Evolutionary conservation across 495 filamentous ascomycete genomes (phyloP), one percentile per base, ranked within the genome.

Genomic region (Aspergillus conjunctus): DNA sequence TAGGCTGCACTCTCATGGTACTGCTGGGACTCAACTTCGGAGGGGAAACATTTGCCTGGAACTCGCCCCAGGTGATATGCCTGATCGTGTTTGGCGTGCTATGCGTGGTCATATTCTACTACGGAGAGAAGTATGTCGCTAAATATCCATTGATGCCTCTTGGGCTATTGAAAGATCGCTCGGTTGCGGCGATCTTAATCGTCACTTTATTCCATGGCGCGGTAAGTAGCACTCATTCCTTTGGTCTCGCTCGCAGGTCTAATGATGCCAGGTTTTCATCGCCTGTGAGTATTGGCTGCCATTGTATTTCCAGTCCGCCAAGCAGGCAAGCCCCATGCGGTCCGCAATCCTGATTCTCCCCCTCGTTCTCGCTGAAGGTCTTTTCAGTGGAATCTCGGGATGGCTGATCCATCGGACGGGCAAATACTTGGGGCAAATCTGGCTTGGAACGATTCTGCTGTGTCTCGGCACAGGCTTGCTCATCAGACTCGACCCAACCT

Each of bases 321-420:
- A 88, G 4, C 85, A 85, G 1, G 82, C 82, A 4, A 76, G 77
- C 3, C 87, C 91, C 0, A 76, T 92, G 46, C 68, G 85, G 1
- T 88, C 85, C 2, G 91, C 90, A 4, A 81, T 93, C 21, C 88
- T 88, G 63, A 71, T 91, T 15, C 78, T 95, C 4, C 87, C 91
- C 2, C 85, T 85, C 56, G 84, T 83, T 26, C 52, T 93, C 22
- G 73, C 85, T 0, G 76, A 89, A 14, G 86, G 87, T 9, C 53
- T 88, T 57, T 61, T 74, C n/a, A 85, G 83, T 11, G 83, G 77
- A 1, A 9, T 71, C 10, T 58, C 66, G 8, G 84, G 82, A 1
- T 26, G 82, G 14, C 46, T 79, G 14, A 85, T 86, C 30, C 74
- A 82, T 53, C 68, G 65, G 37, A 85, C 77, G 0, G 84, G 84